phyloP scores from a whole-genome alignment of 257 asterid genomes.

The Nyctanthes arbortristis region DNA sequence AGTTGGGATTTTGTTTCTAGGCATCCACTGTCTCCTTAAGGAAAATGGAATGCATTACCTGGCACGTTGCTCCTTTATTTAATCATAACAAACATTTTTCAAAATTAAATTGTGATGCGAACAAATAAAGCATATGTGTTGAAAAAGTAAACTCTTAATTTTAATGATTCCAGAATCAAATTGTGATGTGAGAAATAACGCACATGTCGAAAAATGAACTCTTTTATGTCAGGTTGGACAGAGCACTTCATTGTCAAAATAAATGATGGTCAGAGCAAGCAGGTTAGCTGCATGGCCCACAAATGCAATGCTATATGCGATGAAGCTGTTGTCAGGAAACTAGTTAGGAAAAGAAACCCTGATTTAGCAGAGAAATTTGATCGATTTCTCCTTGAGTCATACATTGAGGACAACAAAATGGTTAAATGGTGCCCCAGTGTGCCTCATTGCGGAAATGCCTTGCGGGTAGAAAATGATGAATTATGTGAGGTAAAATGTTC shows the following conservation, averaged over 20 bases:
- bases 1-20: conserved; percentile 1
- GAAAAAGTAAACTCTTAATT: no score
- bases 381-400: conserved; percentile 79
- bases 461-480: conserved; percentile 77
- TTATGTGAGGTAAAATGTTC: conserved; percentile 89
- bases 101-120: no score
- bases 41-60: conserved; percentile 5
- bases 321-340: conserved; percentile 62
- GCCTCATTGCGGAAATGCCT: conserved; percentile 93
- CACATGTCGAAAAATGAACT: no score
- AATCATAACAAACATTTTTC: conserved; percentile 17
- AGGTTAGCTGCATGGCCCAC: conserved; percentile 87
- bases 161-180: no score
- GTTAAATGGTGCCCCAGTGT: conserved; percentile 92
- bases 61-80: background rate
- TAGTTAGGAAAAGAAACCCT: conserved; percentile 59
- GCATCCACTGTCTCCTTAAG: background rate
- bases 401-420: conserved; percentile 91
- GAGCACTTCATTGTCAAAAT: conserved; percentile 85
- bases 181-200: no score
- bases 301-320: conserved; percentile 87
- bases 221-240: conserved; percentile 99
- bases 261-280: conserved; percentile 91
- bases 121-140: no score
- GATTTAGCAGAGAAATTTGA: conserved; percentile 82